A percentile compares a stretch with the other conserved stretches of the same genome.
These are phyloP conservation scores for Thuidium tamariscinum DNA, from an alignment of 225 moss, liverwort and hornwort species.

Conservation along the genomic window DNA sequence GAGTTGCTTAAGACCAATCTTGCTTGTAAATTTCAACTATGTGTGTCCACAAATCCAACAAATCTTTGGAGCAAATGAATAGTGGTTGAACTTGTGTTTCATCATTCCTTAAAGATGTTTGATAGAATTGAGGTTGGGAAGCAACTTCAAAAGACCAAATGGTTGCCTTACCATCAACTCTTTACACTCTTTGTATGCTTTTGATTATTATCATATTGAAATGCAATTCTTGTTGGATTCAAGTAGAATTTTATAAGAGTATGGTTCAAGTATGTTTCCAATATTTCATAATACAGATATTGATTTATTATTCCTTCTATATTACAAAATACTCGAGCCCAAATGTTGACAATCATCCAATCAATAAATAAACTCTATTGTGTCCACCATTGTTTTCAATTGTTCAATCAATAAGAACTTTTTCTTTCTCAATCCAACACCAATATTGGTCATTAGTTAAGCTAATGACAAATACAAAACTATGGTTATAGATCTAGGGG, in stretches of 20 bases:
- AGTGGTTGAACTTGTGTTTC: rapidly evolving
- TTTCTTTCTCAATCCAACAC: neutral
- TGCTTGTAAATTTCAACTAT: neutral
- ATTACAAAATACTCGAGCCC: rapidly evolving
- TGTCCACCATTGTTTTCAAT: rapidly evolving
- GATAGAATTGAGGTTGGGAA: rapidly evolving
- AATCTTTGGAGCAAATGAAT: rapidly evolving
- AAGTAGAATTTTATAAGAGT: neutral
- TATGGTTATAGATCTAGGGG: neutral
- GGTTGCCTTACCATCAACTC: neutral
- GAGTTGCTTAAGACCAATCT: neutral
- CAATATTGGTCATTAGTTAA: rapidly evolving
- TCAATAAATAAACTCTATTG: rapidly evolving
- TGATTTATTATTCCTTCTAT: neutral
- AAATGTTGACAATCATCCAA: neutral
- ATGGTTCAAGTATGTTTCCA: rapidly evolving
- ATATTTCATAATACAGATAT: rapidly evolving
- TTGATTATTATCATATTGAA: neutral
- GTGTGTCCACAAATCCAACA: rapidly evolving
- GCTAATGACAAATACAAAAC: neutral
- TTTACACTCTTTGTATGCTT: neutral
- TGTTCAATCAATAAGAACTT: rapidly evolving
- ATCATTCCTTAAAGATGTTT: rapidly evolving
- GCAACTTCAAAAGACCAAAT: neutral
- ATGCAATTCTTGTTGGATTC: neutral